A percentile compares a stretch with the other conserved stretches of the same genome.
phyloP scores from a whole-genome alignment of 768 basidiomycete genomes.

The Termitomyces sp. region DNA sequence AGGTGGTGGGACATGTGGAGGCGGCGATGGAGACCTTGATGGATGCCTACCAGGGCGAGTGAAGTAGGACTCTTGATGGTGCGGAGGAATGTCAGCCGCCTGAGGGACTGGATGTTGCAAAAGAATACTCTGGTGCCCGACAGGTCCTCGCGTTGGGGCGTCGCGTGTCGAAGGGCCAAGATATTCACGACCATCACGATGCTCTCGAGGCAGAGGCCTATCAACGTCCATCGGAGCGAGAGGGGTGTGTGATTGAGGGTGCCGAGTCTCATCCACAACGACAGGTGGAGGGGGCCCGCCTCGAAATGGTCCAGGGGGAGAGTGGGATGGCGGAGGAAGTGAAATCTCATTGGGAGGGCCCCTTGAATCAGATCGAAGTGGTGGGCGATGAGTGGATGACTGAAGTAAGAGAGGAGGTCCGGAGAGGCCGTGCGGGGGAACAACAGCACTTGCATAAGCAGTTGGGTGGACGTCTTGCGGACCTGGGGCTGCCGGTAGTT shows the following conservation, averaged over 20 bases:
- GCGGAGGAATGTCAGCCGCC: conserved; percentile 18
- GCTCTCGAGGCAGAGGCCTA: conserved; percentile 34
- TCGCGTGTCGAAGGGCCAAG: conserved; percentile 40
- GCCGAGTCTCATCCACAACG: conserved; percentile 70
- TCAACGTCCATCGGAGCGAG: conserved; percentile 80
- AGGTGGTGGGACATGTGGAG: conserved; percentile 32
- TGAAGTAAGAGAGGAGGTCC: conserved; percentile 66
- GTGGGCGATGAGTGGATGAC: conserved; percentile 40
- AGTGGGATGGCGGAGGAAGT: conserved; percentile 59
- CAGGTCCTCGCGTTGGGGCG: conserved; percentile 41
- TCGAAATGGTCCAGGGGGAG: conserved; percentile 70
- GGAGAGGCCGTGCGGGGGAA: conserved; percentile 61
- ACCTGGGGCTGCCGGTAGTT: conserved; percentile 81
- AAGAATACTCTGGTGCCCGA: conserved; percentile 49
- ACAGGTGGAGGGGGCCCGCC: conserved; percentile 83
- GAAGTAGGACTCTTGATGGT: conserved; percentile 54
- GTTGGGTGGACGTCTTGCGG: conserved; percentile 97
- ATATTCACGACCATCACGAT: conserved; percentile 40
- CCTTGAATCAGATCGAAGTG: conserved; percentile 64
- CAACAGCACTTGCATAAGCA: conserved; percentile 77
- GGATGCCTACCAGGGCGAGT: conserved; percentile 44
- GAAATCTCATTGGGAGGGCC: conserved; percentile 52
- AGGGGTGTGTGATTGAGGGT: conserved; percentile 58
- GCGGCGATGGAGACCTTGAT: conserved; percentile 59
- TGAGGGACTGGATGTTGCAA: conserved; percentile 69